Base-by-base conservation (phyloP, 1,139 yeast genomes). In the Yamadazyma sp. region DNA sequence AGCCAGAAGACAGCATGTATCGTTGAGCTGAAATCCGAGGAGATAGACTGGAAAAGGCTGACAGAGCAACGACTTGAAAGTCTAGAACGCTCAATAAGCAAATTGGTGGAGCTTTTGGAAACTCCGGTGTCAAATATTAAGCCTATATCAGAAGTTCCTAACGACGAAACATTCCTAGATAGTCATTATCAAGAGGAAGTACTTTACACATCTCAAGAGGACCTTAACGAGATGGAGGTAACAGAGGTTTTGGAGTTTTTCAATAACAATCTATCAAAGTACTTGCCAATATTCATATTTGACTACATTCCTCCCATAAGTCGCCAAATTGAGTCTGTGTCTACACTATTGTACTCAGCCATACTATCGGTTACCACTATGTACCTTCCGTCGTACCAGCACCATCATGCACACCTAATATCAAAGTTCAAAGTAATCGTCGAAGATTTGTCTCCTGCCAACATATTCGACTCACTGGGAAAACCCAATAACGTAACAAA, bases 211-310 rank as follows among this genome's bases (percentile, higher is more conserved):
- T 5, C 27, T 6, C 16, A 20, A 12, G 8, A 31, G 5, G 17
- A 10, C 8, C 11, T 18, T 8, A 12, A 17, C 7, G 31, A 27
- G 10, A 20, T 17, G 24, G 41, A 38, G 10, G 31, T 29, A 13
- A 23, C 24, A 3, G 24, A 24, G 18, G 20, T 30, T 9, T 16
- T 40, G 6, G 32, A 20, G 2, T 40, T 33, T 20, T 40, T 38
- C 31, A 34, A 34, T 15, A 28, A 30, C 12, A 40, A 28, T 24
- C 29, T 40, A 6, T 38, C 43, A 8, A 38, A 38, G 12, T 40
- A 40, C 22, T 23, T 40, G 10, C 43, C 43, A 3, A 40, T 40
- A 20, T 40, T 40, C 18, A 40, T 40, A 2, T 40, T 40, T 21
- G 43, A 40, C 20, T 40, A 40, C 24, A 38, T 40, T 7, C 43